A percentile compares a stretch with the other conserved stretches of the same genome.
Evolutionary conservation across 768 basidiomycete genomes (phyloP).

Genomic region (Termitomyces sp.): DNA sequence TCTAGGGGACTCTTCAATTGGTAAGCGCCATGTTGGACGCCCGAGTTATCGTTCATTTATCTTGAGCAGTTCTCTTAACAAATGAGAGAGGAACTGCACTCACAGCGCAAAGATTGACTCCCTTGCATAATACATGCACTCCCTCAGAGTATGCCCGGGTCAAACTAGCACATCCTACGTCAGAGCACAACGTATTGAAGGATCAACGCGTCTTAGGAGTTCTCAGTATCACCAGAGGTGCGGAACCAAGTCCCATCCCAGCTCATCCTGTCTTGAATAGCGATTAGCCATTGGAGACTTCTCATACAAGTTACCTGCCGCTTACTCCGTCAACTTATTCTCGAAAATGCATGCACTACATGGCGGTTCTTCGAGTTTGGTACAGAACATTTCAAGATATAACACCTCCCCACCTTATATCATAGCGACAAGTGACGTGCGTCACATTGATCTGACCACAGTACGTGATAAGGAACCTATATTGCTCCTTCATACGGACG

Average conservation of each 20-base stretch:
- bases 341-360: conserved; percentile 4
- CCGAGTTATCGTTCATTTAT: background rate
- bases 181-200: conserved; percentile 4
- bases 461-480: conserved; percentile 1
- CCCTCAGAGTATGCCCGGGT: conserved; percentile 11
- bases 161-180: conserved; percentile 9
- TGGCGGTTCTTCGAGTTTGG: background rate
- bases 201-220: conserved; percentile 7
- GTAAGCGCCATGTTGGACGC: background rate
- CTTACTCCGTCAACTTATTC: conserved; percentile 4
- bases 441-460: conserved; percentile 8
- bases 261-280: background rate
- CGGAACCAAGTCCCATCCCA: background rate
- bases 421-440: conserved; percentile 4
- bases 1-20: conserved; percentile 11
- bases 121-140: conserved; percentile 7
- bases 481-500: conserved; percentile 11
- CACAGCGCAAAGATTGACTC: conserved; percentile 1
- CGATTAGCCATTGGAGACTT: conserved; percentile 11
- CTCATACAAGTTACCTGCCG: conserved; percentile 8
- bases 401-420: conserved; percentile 12
- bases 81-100: background rate
- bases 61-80: background rate
- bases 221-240: conserved; percentile 11
- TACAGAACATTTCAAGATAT: conserved; percentile 3